These are phyloP conservation scores for Solanum commersonii DNA, from an alignment of 257 asterid species.

Conservation along the genomic window DNA sequence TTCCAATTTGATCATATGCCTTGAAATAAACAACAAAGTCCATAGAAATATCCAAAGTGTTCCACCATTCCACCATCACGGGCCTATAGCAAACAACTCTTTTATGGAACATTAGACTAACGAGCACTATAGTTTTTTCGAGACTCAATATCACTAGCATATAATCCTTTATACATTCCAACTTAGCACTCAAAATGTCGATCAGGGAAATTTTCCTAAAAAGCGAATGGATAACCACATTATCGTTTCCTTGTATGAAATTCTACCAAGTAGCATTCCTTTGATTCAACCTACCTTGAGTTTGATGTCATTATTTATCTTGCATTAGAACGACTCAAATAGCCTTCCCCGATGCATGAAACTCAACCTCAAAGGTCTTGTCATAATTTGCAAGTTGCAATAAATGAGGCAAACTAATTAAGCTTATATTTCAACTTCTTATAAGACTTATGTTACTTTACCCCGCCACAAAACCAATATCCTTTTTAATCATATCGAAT, in stretches of 20 bases:
- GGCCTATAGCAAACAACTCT: too few relatives aligned
- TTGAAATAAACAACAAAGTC: too few relatives aligned
- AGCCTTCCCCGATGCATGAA: background rate
- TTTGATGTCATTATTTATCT: background rate
- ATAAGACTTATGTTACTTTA: too few relatives aligned
- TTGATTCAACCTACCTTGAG: background rate
- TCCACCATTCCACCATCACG: too few relatives aligned
- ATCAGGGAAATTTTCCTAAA: background rate
- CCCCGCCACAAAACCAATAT: background rate
- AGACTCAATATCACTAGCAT: background rate
- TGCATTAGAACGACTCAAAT: background rate
- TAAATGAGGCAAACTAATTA: background rate
- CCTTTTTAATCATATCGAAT: too few relatives aligned
- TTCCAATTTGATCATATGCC: too few relatives aligned
- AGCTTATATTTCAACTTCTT: too few relatives aligned
- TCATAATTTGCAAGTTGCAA: background rate
- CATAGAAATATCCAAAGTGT: too few relatives aligned
- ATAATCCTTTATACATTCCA: background rate
- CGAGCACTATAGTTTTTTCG: background rate
- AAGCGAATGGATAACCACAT: background rate
- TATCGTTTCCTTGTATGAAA: background rate
- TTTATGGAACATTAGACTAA: background rate
- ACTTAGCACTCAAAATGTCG: background rate
- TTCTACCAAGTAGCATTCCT: background rate
- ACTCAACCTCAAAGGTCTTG: background rate